Base-by-base conservation (phyloP, 2,329 filamentous ascomycete genomes). In the Cercospora sesami region DNA sequence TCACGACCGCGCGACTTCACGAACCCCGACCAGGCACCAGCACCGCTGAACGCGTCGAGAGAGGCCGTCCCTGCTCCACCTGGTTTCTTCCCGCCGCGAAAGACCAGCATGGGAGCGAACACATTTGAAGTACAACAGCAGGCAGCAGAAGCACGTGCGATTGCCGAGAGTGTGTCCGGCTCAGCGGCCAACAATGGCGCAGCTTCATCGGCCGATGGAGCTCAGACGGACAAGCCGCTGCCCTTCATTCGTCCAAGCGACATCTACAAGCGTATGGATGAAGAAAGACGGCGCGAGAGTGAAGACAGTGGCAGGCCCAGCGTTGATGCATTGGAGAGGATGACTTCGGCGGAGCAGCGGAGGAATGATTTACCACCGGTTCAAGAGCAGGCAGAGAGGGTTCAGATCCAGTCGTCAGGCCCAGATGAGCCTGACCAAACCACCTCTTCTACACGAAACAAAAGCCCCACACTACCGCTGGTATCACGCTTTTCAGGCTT, bases 201-300 rank as follows among this genome's bases (percentile, higher is more conserved):
- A 10, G 48, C 59, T 23, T 31, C 60, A 51, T 45, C 42, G 42
- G 23, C 39, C 16, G 62, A n/a, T 51, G 66, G 72, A 73, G 48
- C 67, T 67, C 79, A 79, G 28, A 72, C 83, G 42, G 76, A 81
- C 60, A 89, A 89, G 72, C 77, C 86, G 0, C 79, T 87, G 21
- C 85, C 89, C 0, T 89, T 94, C 72, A 84, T 93, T 65, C 85
- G 91, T 42, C 91, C 92, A 1, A 86, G 90, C 12, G 92, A 96
- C 72, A 90, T 94, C 51, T 94, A 94, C 77, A 90, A 86, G 75
- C 87, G 90, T 5, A 84, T 90, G 77, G 87, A 87, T 63, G 89
- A 92, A 72, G 90, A 91, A 69, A 85, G 81, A 71, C 84, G 86
- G 71, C 80, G 84, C 42, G 83, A 83, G 65, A 87, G 86, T 1